Evolutionary conservation across 805 yeast species (phyloP).

Genomic region (Blastobotrys americana): DNA sequence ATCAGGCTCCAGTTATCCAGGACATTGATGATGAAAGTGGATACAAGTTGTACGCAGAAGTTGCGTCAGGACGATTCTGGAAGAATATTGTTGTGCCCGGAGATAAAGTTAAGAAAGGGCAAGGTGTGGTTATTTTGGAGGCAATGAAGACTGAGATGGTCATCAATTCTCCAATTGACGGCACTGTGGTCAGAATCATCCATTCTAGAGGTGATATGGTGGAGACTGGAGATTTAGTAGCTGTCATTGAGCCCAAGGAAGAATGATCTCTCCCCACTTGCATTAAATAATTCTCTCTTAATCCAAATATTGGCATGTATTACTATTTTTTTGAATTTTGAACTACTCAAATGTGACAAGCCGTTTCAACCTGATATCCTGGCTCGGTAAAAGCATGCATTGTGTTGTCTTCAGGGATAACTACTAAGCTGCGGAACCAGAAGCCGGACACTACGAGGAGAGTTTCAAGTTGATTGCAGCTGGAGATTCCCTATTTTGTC

Average conservation of each 20-base stretch:
- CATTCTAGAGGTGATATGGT: constrained; percentile 93
- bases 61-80: constrained; percentile 94
- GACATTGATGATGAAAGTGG: constrained; percentile 50
- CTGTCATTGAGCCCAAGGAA: constrained; percentile 63
- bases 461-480: too few species aligned
- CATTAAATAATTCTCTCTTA: too few species aligned
- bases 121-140: constrained; percentile 81
- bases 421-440: too few species aligned
- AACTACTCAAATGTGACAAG: too few species aligned
- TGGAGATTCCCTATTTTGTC: too few species aligned
- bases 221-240: constrained; percentile 93
- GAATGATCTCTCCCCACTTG: too few species aligned
- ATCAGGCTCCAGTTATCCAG: constrained; percentile 40
- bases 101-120: constrained; percentile 63
- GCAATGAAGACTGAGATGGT: constrained; percentile 99
- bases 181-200: constrained; percentile 32
- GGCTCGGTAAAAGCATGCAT: too few species aligned
- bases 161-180: constrained; percentile 53
- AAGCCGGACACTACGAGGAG: too few species aligned
- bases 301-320: too few species aligned
- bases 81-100: constrained; percentile 78
- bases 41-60: constrained; percentile 83
- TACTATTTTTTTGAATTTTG: too few species aligned
- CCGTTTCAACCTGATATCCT: too few species aligned
- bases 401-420: too few species aligned